Evolutionary conservation across 345 rosid genomes (phyloP).

Genomic region (Gossypium raimondii): DNA sequence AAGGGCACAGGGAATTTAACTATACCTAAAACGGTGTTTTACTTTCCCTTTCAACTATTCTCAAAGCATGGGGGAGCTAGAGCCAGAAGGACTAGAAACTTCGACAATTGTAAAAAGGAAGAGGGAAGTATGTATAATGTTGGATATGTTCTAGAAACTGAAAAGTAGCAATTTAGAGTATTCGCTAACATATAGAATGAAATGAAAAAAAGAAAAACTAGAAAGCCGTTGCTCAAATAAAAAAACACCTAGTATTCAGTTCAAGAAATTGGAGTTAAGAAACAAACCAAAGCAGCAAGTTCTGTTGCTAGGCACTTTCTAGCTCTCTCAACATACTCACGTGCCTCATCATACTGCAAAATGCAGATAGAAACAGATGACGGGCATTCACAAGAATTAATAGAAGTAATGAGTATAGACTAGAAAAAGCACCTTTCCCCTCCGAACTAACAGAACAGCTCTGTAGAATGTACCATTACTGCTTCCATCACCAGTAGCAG

Average conservation of each 20-base stretch:
- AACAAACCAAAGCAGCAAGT: conserved; percentile 95
- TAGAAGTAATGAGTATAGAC: neutral
- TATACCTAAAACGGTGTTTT: neutral
- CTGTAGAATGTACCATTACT: conserved; percentile 95
- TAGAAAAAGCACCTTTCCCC: conserved; percentile 54
- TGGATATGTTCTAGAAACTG: neutral
- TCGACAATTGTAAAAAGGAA: neutral
- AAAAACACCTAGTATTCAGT: neutral
- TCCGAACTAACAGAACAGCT: conserved; percentile 83
- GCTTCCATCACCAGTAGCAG: conserved; percentile 87
- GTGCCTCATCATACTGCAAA: conserved; percentile 86
- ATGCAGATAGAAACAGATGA: conserved; percentile 13
- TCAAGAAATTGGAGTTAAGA: conserved; percentile 12
- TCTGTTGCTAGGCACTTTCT: conserved; percentile 96
- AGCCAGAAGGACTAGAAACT: no score
- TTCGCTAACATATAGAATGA: neutral
- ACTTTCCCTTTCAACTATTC: neutral
- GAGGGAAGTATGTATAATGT: neutral
- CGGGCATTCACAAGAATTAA: neutral
- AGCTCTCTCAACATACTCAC: conserved; percentile 90
- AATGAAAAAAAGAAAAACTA: neutral
- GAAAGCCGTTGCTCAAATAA: neutral
- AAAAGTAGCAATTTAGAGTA: neutral
- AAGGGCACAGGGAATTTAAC: neutral
- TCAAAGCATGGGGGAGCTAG: neutral